Evolutionary conservation across 495 filamentous ascomycete species (phyloP).

Genomic region (Aspergillus wentii): DNA sequence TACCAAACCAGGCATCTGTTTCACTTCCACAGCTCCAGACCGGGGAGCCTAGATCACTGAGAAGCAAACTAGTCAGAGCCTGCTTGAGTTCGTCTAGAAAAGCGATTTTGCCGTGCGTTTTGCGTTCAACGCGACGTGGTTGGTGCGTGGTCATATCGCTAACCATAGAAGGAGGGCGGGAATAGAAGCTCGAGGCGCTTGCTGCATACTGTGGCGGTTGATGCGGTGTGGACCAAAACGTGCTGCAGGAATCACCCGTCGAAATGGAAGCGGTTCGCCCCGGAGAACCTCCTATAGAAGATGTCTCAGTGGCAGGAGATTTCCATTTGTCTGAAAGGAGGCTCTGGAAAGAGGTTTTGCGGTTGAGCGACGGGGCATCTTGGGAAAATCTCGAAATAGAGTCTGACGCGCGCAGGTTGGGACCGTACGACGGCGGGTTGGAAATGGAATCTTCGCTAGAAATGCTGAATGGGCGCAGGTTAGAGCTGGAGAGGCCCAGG

Average conservation of each 20-base stretch:
- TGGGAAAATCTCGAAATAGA: constrained; percentile 30
- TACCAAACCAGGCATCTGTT: constrained; percentile 86
- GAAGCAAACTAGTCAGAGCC: constrained; percentile 73
- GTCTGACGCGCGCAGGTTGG: constrained; percentile 37
- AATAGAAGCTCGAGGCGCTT: constrained; percentile 52
- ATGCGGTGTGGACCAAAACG: constrained; percentile 82
- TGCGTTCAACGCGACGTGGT: constrained; percentile 30
- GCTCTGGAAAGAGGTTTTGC: constrained; percentile 54
- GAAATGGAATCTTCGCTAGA: constrained; percentile 45
- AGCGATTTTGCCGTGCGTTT: constrained; percentile 46
- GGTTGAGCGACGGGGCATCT: constrained; percentile 32
- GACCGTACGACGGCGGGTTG: constrained; percentile 21
- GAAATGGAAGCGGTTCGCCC: constrained; percentile 46
- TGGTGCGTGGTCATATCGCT: constrained; percentile 31
- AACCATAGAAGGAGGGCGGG: constrained; percentile 41
- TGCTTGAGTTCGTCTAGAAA: constrained; percentile 77
- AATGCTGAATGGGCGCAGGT: constrained; percentile 45
- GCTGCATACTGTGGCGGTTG: constrained; percentile 57
- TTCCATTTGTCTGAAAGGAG: constrained; percentile 63
- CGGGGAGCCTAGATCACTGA: constrained; percentile 84
- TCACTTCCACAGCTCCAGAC: constrained; percentile 84
- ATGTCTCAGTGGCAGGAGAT: constrained; percentile 45
- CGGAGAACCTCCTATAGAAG: constrained; percentile 56
- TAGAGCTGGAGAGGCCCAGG: constrained; percentile 39
- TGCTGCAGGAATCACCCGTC: constrained; percentile 71